Conservation (phyloP, 495 filamentous ascomycete species). For the Stereocaulon alpinum region DNA sequence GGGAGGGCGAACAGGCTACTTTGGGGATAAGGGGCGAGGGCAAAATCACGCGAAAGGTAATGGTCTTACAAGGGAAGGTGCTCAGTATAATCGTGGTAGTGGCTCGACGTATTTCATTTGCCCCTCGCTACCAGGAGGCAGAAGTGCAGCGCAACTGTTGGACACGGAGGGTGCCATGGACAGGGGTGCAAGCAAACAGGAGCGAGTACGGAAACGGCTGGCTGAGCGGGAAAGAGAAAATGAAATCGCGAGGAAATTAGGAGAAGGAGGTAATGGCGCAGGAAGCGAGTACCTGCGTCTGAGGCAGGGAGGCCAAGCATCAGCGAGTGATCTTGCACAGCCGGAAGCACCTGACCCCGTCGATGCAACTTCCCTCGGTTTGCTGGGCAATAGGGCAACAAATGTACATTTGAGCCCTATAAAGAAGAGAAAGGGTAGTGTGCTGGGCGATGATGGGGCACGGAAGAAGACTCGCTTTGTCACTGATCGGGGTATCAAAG, state of each 20-base stretch:
- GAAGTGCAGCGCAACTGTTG: constrained; percentile 52
- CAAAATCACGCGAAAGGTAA: constrained; percentile 22
- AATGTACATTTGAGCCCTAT: constrained; percentile 61
- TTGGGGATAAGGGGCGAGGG: constrained; percentile 30
- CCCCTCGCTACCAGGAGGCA: constrained; percentile 24
- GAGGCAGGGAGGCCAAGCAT: constrained; percentile 19
- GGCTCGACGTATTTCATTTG: constrained; percentile 51
- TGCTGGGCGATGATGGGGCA: constrained; percentile 28
- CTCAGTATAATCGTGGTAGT: constrained; percentile 48
- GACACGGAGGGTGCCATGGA: constrained; percentile 54
- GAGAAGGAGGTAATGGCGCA: constrained; percentile 50
- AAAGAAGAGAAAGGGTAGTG: constrained; percentile 46
- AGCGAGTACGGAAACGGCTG: constrained; percentile 56
- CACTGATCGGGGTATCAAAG: constrained; percentile 63
- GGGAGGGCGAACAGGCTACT: constrained; percentile 38
- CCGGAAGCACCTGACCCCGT: constrained; percentile 12
- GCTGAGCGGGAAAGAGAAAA: constrained; percentile 67
- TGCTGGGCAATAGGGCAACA: constrained; percentile 44
- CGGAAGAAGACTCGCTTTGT: constrained; percentile 76
- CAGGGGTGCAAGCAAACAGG: constrained; percentile 47
- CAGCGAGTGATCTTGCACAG: neutral
- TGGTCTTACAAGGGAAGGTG: constrained; percentile 36
- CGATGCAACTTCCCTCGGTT: constrained; percentile 44
- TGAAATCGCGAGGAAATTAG: constrained; percentile 65
- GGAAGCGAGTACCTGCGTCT: constrained; percentile 69